Evolutionary conservation across 2,329 filamentous ascomycete genomes (phyloP).

Genomic region (Colletotrichum sp.): DNA sequence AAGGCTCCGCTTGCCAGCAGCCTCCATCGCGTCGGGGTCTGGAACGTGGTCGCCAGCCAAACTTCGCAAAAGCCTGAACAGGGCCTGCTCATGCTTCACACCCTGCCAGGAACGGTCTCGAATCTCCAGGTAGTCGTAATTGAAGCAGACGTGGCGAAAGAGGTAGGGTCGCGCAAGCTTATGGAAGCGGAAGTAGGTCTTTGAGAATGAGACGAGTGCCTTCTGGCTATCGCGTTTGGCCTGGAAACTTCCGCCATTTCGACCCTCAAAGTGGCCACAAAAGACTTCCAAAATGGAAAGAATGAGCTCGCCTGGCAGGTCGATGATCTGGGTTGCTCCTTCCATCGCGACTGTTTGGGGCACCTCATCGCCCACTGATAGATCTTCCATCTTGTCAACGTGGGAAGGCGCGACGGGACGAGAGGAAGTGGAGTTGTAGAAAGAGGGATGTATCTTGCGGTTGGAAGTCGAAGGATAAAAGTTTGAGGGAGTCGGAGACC

Average conservation of each 20-base stretch:
- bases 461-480: fast-evolving
- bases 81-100: not conserved
- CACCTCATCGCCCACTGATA: no score
- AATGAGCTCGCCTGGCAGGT: not conserved
- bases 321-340: not conserved
- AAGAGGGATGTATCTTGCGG: fast-evolving
- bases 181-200: not conserved
- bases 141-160: not conserved
- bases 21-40: not conserved
- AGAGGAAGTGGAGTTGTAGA: fast-evolving
- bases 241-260: not conserved
- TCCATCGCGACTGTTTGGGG: not conserved
- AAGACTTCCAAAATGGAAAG: not conserved
- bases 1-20: not conserved
- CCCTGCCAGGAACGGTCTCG: not conserved
- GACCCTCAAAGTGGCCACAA: not conserved
- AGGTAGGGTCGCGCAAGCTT: not conserved
- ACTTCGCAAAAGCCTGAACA: not conserved
- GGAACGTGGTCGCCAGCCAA: not conserved
- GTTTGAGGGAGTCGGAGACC: no score
- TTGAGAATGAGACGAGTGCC: not conserved
- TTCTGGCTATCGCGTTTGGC: not conserved
- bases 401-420: not conserved
- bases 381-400: not conserved
- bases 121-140: not conserved